Base-by-base conservation (phyloP, 495 filamentous ascomycete genomes). In the Hypoxylon fragiforme region DNA sequence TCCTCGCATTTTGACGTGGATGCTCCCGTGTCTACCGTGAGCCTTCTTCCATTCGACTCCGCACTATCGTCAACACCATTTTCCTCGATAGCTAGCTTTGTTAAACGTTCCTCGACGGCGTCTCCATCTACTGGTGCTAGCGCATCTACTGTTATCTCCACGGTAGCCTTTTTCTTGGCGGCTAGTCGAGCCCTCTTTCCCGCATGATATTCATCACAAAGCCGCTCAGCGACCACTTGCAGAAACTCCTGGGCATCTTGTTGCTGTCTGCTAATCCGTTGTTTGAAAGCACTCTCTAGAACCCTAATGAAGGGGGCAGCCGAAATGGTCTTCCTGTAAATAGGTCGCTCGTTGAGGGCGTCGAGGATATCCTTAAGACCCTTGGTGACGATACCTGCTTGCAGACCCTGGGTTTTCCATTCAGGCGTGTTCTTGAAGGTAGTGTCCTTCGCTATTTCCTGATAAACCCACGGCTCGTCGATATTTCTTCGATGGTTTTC, bases 161-260 rank as follows among this genome's bases (percentile, higher is more conserved):
- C 21, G 12, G 30, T 31, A 3, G 40, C 49, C 35, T 58, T 67
- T 16, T 55, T 61, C 24, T 43, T 66, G 2, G 75, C 73, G 22
- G 73, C 64, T 57, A 74, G 72, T 45, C 91, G 76, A 9, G 89
- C 91, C 58, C 85, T 79, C 28, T 78, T 77, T 26, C 90, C 91
- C 8, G 90, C 90, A 67, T 96, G 86, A 62, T 97, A 92, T 70
- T 99, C 94, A 62, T 97, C 92, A 36, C 86, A 89, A 26, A 99
- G 77, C 36, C 92, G 80, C 71, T 99, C 95, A 3, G 90, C 85
- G 14, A 99, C 86, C 39, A 97, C 82, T 70, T 99, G 94, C 45
- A 99, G 63, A 50, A 99, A 95, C 67, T 99, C 94, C 65, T 99
- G 94, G n/a, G 94, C 94, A 73, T 99, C 94, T 70, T 99, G 95